These are phyloP conservation scores for Biancaea sappan DNA, from an alignment of 306 rosid genomes.

Conservation along the genomic window DNA sequence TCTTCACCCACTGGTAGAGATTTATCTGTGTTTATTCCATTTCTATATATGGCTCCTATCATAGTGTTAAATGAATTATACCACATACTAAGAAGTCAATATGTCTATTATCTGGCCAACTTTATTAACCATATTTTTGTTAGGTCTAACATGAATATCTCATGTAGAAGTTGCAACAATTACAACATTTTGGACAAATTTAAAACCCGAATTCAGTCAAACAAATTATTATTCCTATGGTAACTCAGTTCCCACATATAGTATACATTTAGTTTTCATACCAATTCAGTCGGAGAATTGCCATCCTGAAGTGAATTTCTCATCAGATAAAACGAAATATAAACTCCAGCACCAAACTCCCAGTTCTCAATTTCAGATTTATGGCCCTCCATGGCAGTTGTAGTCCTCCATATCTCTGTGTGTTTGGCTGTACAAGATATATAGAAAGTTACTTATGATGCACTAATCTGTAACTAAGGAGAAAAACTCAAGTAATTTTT, in stretches of 20 bases:
- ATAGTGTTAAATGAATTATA: slow-evolving; percentile 12
- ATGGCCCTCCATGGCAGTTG: slow-evolving; percentile 82
- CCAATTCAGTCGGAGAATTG: slow-evolving; percentile 64
- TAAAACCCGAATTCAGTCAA: neutral
- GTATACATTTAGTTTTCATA: slow-evolving; percentile 35
- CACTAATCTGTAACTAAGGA: slow-evolving; percentile 18
- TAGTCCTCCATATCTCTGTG: slow-evolving; percentile 80
- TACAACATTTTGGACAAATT: neutral
- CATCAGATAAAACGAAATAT: slow-evolving; percentile 76
- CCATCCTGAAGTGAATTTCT: slow-evolving; percentile 77
- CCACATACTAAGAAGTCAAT: neutral
- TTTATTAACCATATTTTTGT: slow-evolving; percentile 3
- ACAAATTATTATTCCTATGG: slow-evolving; percentile 4
- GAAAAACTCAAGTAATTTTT: slow-evolving; percentile 14
- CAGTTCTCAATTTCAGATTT: slow-evolving; percentile 97
- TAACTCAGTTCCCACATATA: neutral
- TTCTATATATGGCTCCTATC: no score
- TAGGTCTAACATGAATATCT: slow-evolving; percentile 20
- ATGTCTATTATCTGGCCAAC: neutral
- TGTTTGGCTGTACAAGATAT: slow-evolving; percentile 63
- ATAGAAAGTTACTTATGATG: slow-evolving; percentile 23
- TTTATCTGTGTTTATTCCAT: no score
- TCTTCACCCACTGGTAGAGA: no score
- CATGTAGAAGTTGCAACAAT: neutral
- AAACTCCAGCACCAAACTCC: slow-evolving; percentile 96